Base-by-base conservation (phyloP, 2,329 filamentous ascomycete genomes). In the Geosmithia morbida region DNA sequence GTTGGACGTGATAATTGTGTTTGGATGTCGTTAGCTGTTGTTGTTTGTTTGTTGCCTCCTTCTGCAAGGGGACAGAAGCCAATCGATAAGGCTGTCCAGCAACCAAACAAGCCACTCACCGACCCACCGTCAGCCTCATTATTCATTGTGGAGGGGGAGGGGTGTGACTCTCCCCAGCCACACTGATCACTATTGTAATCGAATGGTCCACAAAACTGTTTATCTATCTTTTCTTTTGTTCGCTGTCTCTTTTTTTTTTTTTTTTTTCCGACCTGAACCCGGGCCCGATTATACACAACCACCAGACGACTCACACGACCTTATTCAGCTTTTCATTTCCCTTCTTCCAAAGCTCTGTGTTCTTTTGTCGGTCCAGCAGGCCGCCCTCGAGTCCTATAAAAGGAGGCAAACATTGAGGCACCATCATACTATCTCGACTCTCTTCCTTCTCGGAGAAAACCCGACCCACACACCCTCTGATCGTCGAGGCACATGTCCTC, bases 401-500 rank as follows among this genome's bases (percentile, higher is more conserved):
- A 30, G 7, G 29, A 30, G 33, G 33, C 11, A 37, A 11, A 37
- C 11, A 7, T 37, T 37, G 22, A 26, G 8, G 8, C 22, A 26
- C 22, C 22, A n/a, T 37, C 11, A 7, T 11, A 7, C 13, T 16
- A 37, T 37, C 33, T 37, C 33, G n/a, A n/a, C n/a, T n/a, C n/a
- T n/a, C n/a, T n/a, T 26, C 22, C 8, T 26, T 8, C 22, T 4
- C 4, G 8, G 8, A 26, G 22, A 26, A 26, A 26, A 26, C 4
- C 4, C 22, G 22, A 22, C 33, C 37, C 45, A 3, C 44, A n/a
- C 44, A 20, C 26, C n/a, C 29, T 11, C 41, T 17, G 33, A n/a
- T 19, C 10, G 16, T 43, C 18, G 20, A 29, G 47, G 54, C 55
- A 58, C 56, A 67, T 67, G 64, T 62, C 22, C 22, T 26, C 61